Base-by-base conservation (phyloP, 768 basidiomycete species). In the Tricholoma sp. region DNA sequence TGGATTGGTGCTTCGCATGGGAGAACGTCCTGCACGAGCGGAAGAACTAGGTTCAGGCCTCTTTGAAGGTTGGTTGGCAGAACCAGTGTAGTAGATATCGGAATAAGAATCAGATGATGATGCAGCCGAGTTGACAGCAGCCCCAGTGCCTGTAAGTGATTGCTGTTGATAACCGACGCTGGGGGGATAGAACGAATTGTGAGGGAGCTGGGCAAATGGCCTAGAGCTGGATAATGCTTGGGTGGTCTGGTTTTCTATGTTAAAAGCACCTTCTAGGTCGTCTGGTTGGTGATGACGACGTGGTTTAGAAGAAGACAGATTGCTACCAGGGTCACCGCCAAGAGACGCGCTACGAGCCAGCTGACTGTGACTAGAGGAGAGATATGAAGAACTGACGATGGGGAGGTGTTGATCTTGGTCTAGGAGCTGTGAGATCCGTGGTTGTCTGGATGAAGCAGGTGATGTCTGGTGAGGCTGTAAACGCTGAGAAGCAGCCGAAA, bases 271-370 rank as follows among this genome's bases (percentile, higher is more conserved):
- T 60, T 89, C 86, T 43, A 88, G 71, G 74, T 88, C 87, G 61
- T 88, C 86, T 56, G 80, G 80, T 60, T 84, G 79, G 69, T 86
- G 86, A 66, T 84, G 87, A 31, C 86, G 83, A 61, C 85, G 80
- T 31, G 72, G 66, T 59, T 84, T 79, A 57, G 81, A 69, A 50
- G 81, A 69, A 56, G 75, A 61, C 34, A 70, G 61, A 43, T 64
- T 70, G 62, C 65, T 66, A 66, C 71, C 72, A 53, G 78, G 71
- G 43, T 74, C 75, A 41, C 75, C 79, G 50, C 83, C 80, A 54
- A 89, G 68, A 47, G 89, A 91, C 53, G 85, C 74, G 70, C 87
- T 89, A 62, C 88, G 81, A 16, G 85, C 72, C 56, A 89, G 74
- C 65, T 82, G 79, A 62, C 72, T 72, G 63, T 82, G 81, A 27